Evolutionary conservation across 2,329 filamentous ascomycete species (phyloP).

Genomic region (Cordyceps fumosorosea): DNA sequence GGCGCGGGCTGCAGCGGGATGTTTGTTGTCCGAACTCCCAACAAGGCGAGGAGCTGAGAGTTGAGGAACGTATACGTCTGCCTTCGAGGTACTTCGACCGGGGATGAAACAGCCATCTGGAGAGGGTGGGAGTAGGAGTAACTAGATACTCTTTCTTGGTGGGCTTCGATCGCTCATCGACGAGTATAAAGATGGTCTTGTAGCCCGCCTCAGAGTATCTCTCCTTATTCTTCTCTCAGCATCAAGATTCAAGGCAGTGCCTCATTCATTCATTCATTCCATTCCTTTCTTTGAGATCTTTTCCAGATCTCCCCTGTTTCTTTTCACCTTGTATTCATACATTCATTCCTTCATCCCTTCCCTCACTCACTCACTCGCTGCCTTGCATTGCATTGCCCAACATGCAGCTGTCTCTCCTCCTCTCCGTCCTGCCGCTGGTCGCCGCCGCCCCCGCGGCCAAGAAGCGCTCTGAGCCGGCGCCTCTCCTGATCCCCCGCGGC

Average conservation of each 20-base stretch:
- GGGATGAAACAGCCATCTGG: neutral
- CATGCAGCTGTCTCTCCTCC: neutral
- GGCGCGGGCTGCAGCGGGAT: too few species aligned
- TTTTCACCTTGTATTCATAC: too few species aligned
- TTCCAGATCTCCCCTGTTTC: too few species aligned
- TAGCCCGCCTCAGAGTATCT: neutral
- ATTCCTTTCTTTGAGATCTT: neutral
- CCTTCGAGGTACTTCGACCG: neutral
- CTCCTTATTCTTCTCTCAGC: neutral
- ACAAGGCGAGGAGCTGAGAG: neutral
- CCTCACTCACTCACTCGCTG: neutral
- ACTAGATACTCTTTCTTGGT: neutral
- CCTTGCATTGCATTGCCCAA: neutral
- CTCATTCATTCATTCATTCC: neutral
- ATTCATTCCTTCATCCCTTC: neutral
- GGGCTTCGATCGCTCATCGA: too few species aligned
- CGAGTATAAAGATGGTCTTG: neutral
- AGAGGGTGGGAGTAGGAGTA: neutral
- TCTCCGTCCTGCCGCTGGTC: slow-evolving; percentile 4
- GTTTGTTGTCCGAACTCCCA: too few species aligned
- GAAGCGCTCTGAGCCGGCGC: slow-evolving; percentile 14
- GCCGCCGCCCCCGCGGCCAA: slow-evolving; percentile 3
- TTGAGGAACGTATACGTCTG: too few species aligned
- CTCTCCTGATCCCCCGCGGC: slow-evolving; percentile 13
- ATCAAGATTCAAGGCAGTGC: too few species aligned